phyloP scores from a whole-genome alignment of 768 basidiomycete species.

The Goffeauzyma gilvescens region DNA sequence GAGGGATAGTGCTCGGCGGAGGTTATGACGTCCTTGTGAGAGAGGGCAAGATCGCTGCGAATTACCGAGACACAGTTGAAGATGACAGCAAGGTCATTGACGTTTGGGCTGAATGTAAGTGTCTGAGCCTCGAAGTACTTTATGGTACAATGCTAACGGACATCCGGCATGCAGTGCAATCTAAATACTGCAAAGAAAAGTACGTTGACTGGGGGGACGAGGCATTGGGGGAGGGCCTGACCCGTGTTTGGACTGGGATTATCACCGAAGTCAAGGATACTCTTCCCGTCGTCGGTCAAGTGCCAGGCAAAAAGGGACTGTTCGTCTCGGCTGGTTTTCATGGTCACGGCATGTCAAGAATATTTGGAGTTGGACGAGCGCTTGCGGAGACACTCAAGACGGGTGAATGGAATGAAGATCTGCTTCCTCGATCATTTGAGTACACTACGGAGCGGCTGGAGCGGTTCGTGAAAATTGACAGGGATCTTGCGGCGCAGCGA shows the following conservation, averaged over 20 bases:
- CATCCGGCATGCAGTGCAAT: conserved; percentile 9
- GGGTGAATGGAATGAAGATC: conserved; percentile 4
- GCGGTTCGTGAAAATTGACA: no score
- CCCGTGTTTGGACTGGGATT: conserved; percentile 20
- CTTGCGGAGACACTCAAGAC: conserved; percentile 9
- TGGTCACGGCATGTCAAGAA: conserved; percentile 10
- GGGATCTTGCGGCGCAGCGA: no score
- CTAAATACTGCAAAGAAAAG: conserved; percentile 10
- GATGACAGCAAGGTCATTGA: conserved; percentile 11
- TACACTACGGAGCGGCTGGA: conserved; percentile 3
- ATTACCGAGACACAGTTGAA: conserved; percentile 5
- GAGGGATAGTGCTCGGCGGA: conserved; percentile 15
- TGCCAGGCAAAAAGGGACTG: conserved; percentile 16
- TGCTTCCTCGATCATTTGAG: conserved; percentile 12
- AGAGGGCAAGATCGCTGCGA: conserved; percentile 2
- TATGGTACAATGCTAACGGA: not conserved
- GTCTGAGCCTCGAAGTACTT: not conserved
- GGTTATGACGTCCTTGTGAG: not conserved
- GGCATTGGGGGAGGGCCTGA: conserved; percentile 18
- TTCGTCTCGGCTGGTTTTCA: conserved; percentile 18
- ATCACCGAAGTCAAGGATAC: conserved; percentile 15
- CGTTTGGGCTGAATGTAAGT: conserved; percentile 1
- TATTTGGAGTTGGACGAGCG: conserved; percentile 7
- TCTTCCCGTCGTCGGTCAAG: conserved; percentile 19
- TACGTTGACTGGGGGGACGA: conserved; percentile 17